These are phyloP conservation scores for Halophytophthora polymorphica DNA, from an alignment of 352 stramenopile genomes.

Conservation along the genomic window DNA sequence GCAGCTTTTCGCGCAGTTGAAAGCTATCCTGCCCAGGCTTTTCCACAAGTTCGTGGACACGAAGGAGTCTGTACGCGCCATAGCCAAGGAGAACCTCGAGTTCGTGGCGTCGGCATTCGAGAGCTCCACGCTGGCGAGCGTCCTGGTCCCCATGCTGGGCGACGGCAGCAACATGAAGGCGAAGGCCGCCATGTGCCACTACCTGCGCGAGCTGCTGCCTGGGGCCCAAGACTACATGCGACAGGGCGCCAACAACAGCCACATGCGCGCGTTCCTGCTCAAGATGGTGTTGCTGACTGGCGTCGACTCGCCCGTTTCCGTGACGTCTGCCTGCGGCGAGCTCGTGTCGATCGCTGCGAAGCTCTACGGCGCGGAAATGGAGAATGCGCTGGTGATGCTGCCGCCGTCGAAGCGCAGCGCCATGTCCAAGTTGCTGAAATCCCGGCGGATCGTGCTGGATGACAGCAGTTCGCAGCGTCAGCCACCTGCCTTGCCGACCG, in stretches of 20 bases:
- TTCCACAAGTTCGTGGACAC: slow-evolving; percentile 79
- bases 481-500: slow-evolving; percentile 7
- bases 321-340: slow-evolving; percentile 54
- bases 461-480: slow-evolving; percentile 12
- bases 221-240: slow-evolving; percentile 52
- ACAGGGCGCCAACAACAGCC: slow-evolving; percentile 54
- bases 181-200: slow-evolving; percentile 65
- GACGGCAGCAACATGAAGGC: slow-evolving; percentile 83
- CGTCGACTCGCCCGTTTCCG: slow-evolving; percentile 52
- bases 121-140: slow-evolving; percentile 33
- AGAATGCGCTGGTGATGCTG: slow-evolving; percentile 46
- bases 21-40: slow-evolving; percentile 53
- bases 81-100: slow-evolving; percentile 63
- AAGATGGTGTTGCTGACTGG: slow-evolving; percentile 72
- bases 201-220: slow-evolving; percentile 56
- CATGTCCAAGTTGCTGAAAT: slow-evolving; percentile 52
- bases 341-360: slow-evolving; percentile 45
- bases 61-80: slow-evolving; percentile 53
- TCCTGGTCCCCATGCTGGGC: slow-evolving; percentile 56
- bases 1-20: slow-evolving; percentile 49
- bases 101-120: slow-evolving; percentile 54
- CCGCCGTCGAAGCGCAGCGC: slow-evolving; percentile 54
- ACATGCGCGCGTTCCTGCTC: slow-evolving; percentile 67
- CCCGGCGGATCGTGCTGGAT: slow-evolving; percentile 53
- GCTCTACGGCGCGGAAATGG: slow-evolving; percentile 54